Conservation (phyloP, 31 red algal species). For the Porphyra umbilicalis region DNA sequence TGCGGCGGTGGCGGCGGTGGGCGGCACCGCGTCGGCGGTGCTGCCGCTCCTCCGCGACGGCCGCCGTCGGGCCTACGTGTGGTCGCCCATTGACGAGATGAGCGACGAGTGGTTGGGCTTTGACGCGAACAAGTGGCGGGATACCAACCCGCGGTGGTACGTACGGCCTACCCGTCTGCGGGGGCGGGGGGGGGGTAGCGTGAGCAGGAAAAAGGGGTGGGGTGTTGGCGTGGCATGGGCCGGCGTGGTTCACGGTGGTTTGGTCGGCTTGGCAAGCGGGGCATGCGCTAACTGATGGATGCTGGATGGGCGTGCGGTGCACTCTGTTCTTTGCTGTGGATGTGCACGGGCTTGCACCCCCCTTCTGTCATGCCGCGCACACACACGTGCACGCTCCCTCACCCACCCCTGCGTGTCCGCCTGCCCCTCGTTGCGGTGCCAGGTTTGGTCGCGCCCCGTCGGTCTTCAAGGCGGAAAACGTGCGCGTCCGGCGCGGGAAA, state of each 20-base stretch:
- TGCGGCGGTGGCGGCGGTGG: neutral
- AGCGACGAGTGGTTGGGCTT: slow-evolving; percentile 33
- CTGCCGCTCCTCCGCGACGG: slow-evolving; percentile 3
- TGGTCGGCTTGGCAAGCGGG: no score
- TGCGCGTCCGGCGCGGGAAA: slow-evolving; percentile 7
- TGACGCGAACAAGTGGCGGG: slow-evolving; percentile 42
- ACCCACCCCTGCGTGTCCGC: neutral
- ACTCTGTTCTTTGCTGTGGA: no score
- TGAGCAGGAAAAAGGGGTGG: neutral
- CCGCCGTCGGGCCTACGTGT: slow-evolving; percentile 8
- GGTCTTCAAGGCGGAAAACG: slow-evolving; percentile 37
- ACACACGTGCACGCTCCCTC: neutral
- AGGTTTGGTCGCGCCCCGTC: neutral
- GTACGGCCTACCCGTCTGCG: slow-evolving; percentile 12
- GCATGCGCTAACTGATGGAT: neutral
- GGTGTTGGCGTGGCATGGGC: no score
- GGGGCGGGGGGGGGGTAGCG: neutral
- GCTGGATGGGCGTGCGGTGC: no score
- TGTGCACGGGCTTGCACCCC: no score
- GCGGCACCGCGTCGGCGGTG: neutral
- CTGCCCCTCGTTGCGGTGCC: neutral
- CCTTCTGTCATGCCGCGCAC: neutral
- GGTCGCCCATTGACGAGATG: slow-evolving; percentile 22
- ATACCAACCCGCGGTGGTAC: slow-evolving; percentile 53
- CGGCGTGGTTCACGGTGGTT: no score